Base-by-base conservation (phyloP, 106 monocot species). In the Acorus calamus region DNA sequence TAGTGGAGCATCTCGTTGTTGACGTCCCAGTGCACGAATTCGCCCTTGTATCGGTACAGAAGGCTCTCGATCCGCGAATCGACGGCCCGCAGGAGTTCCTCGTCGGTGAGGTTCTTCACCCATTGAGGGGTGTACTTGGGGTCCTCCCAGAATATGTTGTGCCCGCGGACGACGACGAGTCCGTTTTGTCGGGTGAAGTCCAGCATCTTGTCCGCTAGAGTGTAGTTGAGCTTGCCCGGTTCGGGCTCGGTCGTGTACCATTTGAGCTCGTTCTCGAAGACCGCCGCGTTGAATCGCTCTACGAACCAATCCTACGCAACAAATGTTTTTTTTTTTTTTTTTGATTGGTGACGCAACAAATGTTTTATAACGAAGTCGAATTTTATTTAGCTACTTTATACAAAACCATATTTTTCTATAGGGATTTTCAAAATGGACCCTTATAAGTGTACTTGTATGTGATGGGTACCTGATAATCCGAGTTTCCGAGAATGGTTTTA, bases 61-160 rank as follows among this genome's bases (percentile, higher is more conserved):
- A 96, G 71, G 85, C 71, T 83, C 6, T 62, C n/a, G 28, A 96
- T 88, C 10, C 91, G 86, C 28, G 75, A 62, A 43, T 63, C 69
- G 49, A 96, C 96, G 9, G 87, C 91, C 4, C 71, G 58, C 14
- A 61, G 55, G 62, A 96, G 82, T 4, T 69, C 87, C 4, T 76
- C 66, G 7, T 73, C 78, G 42, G 77, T 67, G 68, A 96, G 87
- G 68, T 85, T 80, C 8, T 71, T 72, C 46, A 96, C 87, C 96
- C 96, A 96, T 0, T 80, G 46, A 0, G 96, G 96, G 2, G 82
- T 87, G 72, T 91, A 84, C 2, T 64, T 60, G 6, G 91, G 96
- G 57, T 96, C 83, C 73, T 91, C 96, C 96, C 96, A 96, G 78
- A 96, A 96, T 56, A 96, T 96, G 72, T 96, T 96, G 82, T 96